These are phyloP conservation scores for Eucalyptus sp. DNA, from an alignment of 345 rosid species.

Conservation along the genomic window DNA sequence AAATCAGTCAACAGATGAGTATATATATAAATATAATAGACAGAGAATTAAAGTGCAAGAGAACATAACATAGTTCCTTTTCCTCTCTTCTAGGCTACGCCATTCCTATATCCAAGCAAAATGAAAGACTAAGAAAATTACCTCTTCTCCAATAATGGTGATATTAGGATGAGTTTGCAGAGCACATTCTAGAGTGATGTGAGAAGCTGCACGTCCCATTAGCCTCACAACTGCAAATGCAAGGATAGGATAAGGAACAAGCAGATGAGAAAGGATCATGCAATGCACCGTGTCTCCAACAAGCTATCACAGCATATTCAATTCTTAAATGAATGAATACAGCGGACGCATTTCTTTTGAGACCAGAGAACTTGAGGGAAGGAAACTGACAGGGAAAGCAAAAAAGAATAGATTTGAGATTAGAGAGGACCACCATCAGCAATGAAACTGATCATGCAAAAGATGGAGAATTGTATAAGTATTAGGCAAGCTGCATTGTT, in stretches of 20 bases:
- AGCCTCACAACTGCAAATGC: slow-evolving; percentile 72
- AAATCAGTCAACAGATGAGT: neutral
- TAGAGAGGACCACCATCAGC: neutral
- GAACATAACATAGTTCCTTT: neutral
- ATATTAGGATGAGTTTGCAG: slow-evolving; percentile 96
- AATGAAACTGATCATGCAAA: neutral
- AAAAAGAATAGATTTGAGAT: neutral
- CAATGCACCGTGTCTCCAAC: neutral
- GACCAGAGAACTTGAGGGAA: neutral
- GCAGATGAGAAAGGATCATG: neutral
- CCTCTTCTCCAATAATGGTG: slow-evolving; percentile 97
- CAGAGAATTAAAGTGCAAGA: neutral
- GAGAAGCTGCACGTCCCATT: slow-evolving; percentile 99
- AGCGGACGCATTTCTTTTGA: neutral
- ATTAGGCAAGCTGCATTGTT: neutral
- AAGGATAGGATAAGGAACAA: neutral
- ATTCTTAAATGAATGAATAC: neutral
- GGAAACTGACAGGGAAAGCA: neutral
- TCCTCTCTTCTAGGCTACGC: neutral
- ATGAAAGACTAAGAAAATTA: neutral
- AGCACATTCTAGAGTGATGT: slow-evolving; percentile 95
- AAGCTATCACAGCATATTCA: neutral
- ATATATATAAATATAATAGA: neutral
- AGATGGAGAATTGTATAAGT: neutral
- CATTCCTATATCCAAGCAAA: neutral